Evolutionary conservation across 2,329 filamentous ascomycete genomes (phyloP).

Genomic region (Pyricularia sp.): DNA sequence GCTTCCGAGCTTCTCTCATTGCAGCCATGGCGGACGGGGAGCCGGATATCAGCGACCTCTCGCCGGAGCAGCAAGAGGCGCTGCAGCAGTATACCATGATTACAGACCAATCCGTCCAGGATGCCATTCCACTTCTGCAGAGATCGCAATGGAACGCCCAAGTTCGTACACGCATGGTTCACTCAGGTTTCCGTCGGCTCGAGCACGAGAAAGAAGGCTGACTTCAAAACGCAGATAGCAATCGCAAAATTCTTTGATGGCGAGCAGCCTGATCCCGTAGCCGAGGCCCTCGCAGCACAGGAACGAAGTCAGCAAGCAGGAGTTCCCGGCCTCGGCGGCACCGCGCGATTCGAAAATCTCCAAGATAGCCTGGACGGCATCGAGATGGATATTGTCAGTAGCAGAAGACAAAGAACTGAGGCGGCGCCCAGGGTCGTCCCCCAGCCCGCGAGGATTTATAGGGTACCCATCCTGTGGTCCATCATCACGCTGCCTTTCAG

Average conservation of each 20-base stretch:
- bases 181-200: neutral
- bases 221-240: conserved; percentile 57
- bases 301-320: conserved; percentile 21
- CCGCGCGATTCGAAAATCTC: conserved; percentile 64
- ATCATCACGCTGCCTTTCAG: conserved; percentile 76
- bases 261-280: conserved; percentile 69
- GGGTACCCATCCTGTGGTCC: conserved; percentile 66
- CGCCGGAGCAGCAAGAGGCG: conserved; percentile 68
- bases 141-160: conserved; percentile 95
- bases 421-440: conserved; percentile 80
- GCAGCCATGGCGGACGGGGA: conserved; percentile 18
- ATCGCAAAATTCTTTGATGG: conserved; percentile 98
- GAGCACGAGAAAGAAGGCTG: neutral
- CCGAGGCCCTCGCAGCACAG: conserved; percentile 57
- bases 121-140: conserved; percentile 70
- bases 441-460: conserved; percentile 57
- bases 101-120: conserved; percentile 69
- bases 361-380: conserved; percentile 36
- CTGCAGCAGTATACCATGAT: conserved; percentile 84
- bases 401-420: conserved; percentile 34
- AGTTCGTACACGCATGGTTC: conserved; percentile 30
- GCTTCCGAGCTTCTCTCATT: neutral
- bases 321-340: conserved; percentile 9
- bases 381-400: conserved; percentile 18
- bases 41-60: conserved; percentile 55